phyloP scores from a whole-genome alignment of 129 eudicot species.

The Heracleum sosnowskyi region DNA sequence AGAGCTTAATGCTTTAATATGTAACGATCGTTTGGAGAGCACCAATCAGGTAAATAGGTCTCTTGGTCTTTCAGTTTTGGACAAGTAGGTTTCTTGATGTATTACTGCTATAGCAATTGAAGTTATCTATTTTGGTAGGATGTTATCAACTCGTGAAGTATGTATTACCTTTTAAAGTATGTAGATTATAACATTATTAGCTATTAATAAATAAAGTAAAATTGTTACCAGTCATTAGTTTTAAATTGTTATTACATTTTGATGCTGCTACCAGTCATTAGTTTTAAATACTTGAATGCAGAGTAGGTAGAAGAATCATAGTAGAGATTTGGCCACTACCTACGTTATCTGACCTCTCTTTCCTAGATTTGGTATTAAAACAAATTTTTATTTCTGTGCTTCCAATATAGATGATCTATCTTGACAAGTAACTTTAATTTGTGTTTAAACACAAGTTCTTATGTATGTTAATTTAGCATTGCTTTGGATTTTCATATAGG shows the following conservation, averaged over 20 bases:
- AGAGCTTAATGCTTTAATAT: conserved; percentile 42
- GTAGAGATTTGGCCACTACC: neutral
- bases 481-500: neutral
- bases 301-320: neutral
- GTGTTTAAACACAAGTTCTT: neutral
- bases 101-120: neutral
- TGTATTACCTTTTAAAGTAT: too few species aligned
- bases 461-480: neutral
- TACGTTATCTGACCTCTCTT: neutral
- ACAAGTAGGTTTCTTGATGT: neutral
- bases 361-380: neutral
- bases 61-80: too few species aligned
- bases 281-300: neutral
- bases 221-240: too few species aligned
- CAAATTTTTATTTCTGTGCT: neutral
- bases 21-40: conserved; percentile 59
- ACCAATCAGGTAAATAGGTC: conserved; percentile 59
- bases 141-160: too few species aligned
- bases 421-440: neutral
- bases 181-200: neutral
- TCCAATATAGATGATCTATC: neutral
- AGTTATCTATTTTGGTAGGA: neutral
- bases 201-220: neutral
- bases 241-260: neutral
- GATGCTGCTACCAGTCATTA: neutral